These are phyloP conservation scores for Myochromella boudieri DNA, from an alignment of 768 basidiomycete species.

Conservation along the genomic window DNA sequence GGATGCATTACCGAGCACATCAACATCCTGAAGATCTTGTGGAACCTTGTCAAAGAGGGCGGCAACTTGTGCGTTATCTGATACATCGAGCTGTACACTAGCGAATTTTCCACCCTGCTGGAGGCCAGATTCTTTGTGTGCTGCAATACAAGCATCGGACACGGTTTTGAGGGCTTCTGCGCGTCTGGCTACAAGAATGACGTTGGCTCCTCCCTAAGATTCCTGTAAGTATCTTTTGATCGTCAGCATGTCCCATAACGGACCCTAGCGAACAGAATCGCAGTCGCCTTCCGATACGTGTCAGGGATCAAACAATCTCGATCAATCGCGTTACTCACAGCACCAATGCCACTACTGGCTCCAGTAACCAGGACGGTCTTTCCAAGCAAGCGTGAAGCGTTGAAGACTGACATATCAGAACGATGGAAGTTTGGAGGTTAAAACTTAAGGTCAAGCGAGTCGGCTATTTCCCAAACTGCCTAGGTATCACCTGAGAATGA, in stretches of 20 bases:
- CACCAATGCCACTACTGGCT: conserved; percentile 88
- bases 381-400: conserved; percentile 73
- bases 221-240: not conserved
- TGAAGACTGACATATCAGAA: conserved; percentile 72
- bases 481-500: too few relatives aligned
- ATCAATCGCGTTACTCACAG: conserved; percentile 48
- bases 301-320: not conserved
- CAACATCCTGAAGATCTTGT: conserved; percentile 65
- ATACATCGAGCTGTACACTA: conserved; percentile 74
- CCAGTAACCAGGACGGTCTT: conserved; percentile 90
- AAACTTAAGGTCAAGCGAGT: too few relatives aligned
- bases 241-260: conserved; percentile 3
- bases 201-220: conserved; percentile 76
- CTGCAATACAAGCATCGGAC: conserved; percentile 61
- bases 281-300: conserved; percentile 62
- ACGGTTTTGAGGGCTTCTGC: conserved; percentile 71
- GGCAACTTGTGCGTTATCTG: conserved; percentile 71
- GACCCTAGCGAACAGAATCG: conserved; percentile 87
- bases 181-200: conserved; percentile 83
- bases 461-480: too few relatives aligned
- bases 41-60: conserved; percentile 73
- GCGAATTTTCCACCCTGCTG: conserved; percentile 79
- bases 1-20: conserved; percentile 69
- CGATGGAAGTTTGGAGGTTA: not conserved
- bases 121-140: conserved; percentile 71